These are phyloP conservation scores for apple (Malus domestica) DNA, from an alignment of 306 rosid genomes.

Conservation along the genomic window ASM211411v1 NC_041798.1:11995501-11996000, in stretches of 20 bases:
- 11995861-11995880: neutral
- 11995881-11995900: neutral
- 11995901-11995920: neutral
- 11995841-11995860: neutral
- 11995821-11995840: neutral
- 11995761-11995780: neutral
- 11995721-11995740: neutral
- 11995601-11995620: too few species aligned
- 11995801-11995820: neutral
- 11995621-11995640: neutral
- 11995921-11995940: too few species aligned
- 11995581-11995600: too few species aligned
- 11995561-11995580: too few species aligned
- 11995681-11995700: conserved; percentile 20
- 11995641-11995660: neutral
- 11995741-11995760: neutral
- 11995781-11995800: neutral
- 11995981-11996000: too few species aligned
- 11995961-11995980: neutral
- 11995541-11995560: too few species aligned
- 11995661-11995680: conserved; percentile 13
- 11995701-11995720: neutral
- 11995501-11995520: too few species aligned
- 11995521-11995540: too few species aligned
- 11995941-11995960: neutral